A percentile compares a stretch with the other conserved stretches of the same genome.
Evolutionary conservation across 192 early-diverging fungal species (phyloP).

Genomic region (Jimgerdemannia flammicorona): DNA sequence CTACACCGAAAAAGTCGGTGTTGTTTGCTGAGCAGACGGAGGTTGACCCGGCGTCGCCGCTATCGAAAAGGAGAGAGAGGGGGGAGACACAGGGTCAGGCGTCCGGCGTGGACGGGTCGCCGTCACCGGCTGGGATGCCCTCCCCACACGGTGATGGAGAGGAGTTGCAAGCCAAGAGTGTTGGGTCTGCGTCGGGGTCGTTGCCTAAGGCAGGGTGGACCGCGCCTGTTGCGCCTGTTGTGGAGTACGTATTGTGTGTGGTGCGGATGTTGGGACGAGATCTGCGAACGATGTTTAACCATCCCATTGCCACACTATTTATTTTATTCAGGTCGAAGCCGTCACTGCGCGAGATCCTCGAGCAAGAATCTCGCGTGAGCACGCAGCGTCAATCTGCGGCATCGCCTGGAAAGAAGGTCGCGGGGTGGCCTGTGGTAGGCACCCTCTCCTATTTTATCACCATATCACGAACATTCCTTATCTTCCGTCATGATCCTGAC

Average conservation of each 20-base stretch:
- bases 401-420: constrained; percentile 19
- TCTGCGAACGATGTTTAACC: too few species aligned
- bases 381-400: background rate
- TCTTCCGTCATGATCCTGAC: too few species aligned
- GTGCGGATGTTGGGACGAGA: background rate
- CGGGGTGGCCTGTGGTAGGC: constrained; percentile 21
- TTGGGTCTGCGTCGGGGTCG: constrained; percentile 1
- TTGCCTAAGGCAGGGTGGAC: background rate
- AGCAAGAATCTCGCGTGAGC: constrained; percentile 20
- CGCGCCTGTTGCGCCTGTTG: background rate
- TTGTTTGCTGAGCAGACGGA: too few species aligned
- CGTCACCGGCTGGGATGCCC: background rate
- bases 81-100: background rate
- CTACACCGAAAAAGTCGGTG: background rate
- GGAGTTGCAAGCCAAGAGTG: constrained; percentile 4
- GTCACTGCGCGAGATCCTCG: constrained; percentile 40
- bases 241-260: background rate
- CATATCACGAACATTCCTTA: too few species aligned
- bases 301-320: too few species aligned
- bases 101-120: background rate
- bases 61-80: background rate
- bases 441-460: background rate
- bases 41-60: background rate
- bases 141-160: constrained; percentile 6
- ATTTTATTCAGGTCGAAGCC: constrained; percentile 9